Evolutionary conservation across 2,329 filamentous ascomycete genomes (phyloP), one percentile per base, ranked within the genome.

Genomic region (Podosphaera aphanis): DNA sequence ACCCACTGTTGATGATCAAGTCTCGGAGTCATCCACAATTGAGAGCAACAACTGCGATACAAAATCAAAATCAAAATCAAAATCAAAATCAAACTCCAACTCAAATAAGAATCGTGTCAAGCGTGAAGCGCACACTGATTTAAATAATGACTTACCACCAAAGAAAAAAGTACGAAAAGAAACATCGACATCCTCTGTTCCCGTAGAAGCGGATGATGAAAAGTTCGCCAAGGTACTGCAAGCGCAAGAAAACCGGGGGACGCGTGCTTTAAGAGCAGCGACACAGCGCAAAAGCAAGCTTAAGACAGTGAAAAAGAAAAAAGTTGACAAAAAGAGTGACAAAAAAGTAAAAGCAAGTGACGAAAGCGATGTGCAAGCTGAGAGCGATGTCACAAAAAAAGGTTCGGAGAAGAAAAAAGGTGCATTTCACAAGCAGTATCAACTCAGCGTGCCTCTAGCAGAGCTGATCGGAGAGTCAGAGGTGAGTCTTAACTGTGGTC

Each of bases 351-450:
- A 76, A 51, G 73, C 71, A 5, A 78, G 79, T 46, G 84, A 93
- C 55, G 83, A 92, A 54, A 88, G 81, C 55, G 84, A 88, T 43
- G 62, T 80, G 7, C 75, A 75, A 10, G 72, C 68, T 3, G 77
- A 71, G 40, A 77, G 64, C 29, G 75, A 61, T 64, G 72, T 47
- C 64, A 70, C 50, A 63, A 57, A 83, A 65, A 71, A 75, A 56
- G 56, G 83, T 65, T 71, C 74, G 56, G 69, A 73, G 18, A 75
- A 74, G 50, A 76, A 81, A 53, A 93, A 86, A 57, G 82, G 86
- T 31, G 90, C 86, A 2, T 98, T 98, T 58, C 85, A 94, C 58
- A 86, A 86, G 64, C 79, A 79, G 1, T 83, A 86, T 61, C 73
- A 73, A 48, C 71, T 90, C 42, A 85, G 80, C 53, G 66, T 69